Conservation (phyloP, 2,329 filamentous ascomycete genomes). For the Colletotrichum truncatum region DNA sequence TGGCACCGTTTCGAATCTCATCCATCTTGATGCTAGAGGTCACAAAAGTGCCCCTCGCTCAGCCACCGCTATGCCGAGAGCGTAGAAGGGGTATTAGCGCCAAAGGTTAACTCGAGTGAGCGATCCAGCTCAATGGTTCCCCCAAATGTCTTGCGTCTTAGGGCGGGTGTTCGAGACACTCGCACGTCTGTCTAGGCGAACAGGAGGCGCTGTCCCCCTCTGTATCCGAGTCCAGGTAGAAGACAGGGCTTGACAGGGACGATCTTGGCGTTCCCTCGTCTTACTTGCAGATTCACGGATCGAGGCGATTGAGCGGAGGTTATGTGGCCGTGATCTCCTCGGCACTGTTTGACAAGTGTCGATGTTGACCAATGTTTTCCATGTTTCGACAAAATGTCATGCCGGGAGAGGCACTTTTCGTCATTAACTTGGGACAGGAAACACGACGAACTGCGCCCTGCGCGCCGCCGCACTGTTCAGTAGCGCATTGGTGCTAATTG, state of each 20-base stretch:
- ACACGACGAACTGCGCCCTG: slow-evolving; percentile 6
- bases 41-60: background rate
- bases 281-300: too few species aligned
- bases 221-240: too few species aligned
- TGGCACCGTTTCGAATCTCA: background rate
- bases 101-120: background rate
- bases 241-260: slow-evolving; percentile 1
- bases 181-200: background rate
- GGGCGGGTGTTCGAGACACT: background rate
- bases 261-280: too few species aligned
- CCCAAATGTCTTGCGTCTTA: background rate
- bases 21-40: background rate
- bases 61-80: slow-evolving; percentile 20
- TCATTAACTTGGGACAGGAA: too few species aligned
- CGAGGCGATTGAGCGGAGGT: too few species aligned
- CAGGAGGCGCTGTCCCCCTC: too few species aligned
- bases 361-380: too few species aligned
- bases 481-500: background rate
- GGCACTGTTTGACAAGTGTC: too few species aligned
- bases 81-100: background rate
- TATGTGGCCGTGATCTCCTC: too few species aligned
- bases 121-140: background rate
- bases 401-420: too few species aligned
- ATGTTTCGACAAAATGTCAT: too few species aligned
- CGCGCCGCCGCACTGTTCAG: background rate